A percentile compares a stretch with the other conserved stretches of the same genome.
phyloP scores from a whole-genome alignment of 2,329 filamentous ascomycete genomes.

The Colletotrichum gigasporum region DNA sequence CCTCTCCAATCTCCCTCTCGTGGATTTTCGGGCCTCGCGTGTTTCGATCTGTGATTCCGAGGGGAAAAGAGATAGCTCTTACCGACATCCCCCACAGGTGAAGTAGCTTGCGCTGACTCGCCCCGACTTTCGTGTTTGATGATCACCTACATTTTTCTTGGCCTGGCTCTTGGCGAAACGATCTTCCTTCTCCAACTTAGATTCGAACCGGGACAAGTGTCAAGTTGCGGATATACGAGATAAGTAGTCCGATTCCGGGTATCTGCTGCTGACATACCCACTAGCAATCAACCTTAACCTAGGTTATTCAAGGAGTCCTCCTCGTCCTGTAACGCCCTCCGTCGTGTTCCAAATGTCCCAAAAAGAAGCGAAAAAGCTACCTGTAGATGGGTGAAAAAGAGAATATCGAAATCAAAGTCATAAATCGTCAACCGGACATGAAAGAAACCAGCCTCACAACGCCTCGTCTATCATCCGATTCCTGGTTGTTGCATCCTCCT shows the following conservation, averaged over 20 bases:
- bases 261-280: slow-evolving; percentile 15
- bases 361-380: slow-evolving; percentile 11
- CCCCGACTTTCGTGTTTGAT: background rate
- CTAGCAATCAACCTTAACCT: background rate
- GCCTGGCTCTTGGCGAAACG: slow-evolving; percentile 17
- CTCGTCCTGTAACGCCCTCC: slow-evolving; percentile 3
- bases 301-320: background rate
- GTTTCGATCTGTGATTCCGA: background rate
- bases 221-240: background rate
- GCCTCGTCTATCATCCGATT: slow-evolving; percentile 7
- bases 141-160: background rate
- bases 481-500: background rate
- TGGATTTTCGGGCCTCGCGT: background rate
- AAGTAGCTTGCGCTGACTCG: background rate
- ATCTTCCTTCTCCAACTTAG: background rate
- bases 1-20: no score
- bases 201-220: background rate
- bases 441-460: slow-evolving; percentile 19
- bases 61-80: background rate
- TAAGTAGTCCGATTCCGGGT: slow-evolving; percentile 14
- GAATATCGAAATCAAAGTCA: slow-evolving; percentile 2
- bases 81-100: background rate
- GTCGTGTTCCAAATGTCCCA: background rate
- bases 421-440: slow-evolving; percentile 1
- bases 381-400: slow-evolving; percentile 14